Evolutionary conservation across 2,329 filamentous ascomycete species (phyloP).

Genomic region (Aspergillus pseudoviridinutans): DNA sequence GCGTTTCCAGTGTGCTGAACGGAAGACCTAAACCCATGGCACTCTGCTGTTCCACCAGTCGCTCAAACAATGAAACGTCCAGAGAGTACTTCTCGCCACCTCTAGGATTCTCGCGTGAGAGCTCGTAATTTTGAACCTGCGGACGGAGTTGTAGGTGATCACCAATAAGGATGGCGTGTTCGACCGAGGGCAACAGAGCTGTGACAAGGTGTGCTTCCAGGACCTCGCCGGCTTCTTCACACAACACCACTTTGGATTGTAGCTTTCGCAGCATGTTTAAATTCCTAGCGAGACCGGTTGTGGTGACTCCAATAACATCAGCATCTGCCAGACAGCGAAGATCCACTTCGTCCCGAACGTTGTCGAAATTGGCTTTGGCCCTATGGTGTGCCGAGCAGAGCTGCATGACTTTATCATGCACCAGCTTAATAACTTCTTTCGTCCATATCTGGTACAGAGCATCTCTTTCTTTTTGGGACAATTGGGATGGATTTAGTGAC

Average conservation of each 20-base stretch:
- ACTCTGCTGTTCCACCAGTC: slow-evolving; percentile 37
- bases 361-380: not conserved
- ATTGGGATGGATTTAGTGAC: not conserved
- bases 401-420: not conserved
- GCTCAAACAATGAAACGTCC: slow-evolving; percentile 51
- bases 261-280: slow-evolving; percentile 43
- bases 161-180: slow-evolving; percentile 39
- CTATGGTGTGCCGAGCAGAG: not conserved
- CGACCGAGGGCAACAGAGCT: slow-evolving; percentile 35
- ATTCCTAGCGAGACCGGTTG: slow-evolving; percentile 46
- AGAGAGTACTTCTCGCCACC: slow-evolving; percentile 40
- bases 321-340: slow-evolving; percentile 32
- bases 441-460: not conserved
- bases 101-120: slow-evolving; percentile 32
- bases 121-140: slow-evolving; percentile 36
- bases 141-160: slow-evolving; percentile 36
- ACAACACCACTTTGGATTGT: slow-evolving; percentile 48
- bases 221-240: slow-evolving; percentile 67
- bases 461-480: not conserved
- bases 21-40: slow-evolving; percentile 26
- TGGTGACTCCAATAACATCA: slow-evolving; percentile 52
- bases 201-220: slow-evolving; percentile 56
- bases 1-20: slow-evolving; percentile 49
- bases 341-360: slow-evolving; percentile 17
- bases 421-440: not conserved